A percentile compares a stretch with the other conserved stretches of the same genome.
Conservation (phyloP, 2,329 filamentous ascomycete genomes). For the Penicillium vulpinum region DNA sequence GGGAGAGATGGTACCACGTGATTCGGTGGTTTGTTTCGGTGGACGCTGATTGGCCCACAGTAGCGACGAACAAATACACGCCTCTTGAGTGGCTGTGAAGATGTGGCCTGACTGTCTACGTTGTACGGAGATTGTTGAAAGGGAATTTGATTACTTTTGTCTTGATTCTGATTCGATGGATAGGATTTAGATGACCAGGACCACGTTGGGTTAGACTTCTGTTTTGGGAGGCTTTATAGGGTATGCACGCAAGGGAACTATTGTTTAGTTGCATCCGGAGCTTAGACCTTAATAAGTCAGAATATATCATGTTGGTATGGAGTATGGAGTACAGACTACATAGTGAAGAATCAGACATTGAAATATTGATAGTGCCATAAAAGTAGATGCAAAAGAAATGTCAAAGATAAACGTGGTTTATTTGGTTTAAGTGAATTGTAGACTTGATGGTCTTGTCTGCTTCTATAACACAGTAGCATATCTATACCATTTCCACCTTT, state of each 20-base stretch:
- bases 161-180: conserved; percentile 13
- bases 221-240: not conserved
- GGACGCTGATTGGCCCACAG: conserved; percentile 15
- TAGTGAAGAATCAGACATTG: not conserved
- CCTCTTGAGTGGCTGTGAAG: not conserved
- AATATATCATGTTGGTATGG: not conserved
- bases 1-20: not conserved
- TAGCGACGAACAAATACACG: not conserved
- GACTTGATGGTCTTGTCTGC: not conserved
- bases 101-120: not conserved
- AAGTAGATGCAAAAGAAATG: not conserved
- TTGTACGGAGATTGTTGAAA: not conserved
- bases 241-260: conserved; percentile 1
- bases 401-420: not conserved
- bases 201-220: not conserved
- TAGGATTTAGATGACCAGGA: not conserved
- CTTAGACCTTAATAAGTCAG: not conserved
- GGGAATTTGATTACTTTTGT: conserved; percentile 13
- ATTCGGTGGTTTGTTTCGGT: not conserved
- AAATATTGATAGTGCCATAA: not conserved
- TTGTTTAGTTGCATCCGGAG: conserved; percentile 1
- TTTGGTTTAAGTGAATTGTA: not conserved
- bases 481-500: conserved; percentile 1
- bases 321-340: no score
- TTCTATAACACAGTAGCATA: not conserved